Evolutionary conservation across 78 protist species (phyloP).

Genomic region (Polysphondylium violaceum): DNA sequence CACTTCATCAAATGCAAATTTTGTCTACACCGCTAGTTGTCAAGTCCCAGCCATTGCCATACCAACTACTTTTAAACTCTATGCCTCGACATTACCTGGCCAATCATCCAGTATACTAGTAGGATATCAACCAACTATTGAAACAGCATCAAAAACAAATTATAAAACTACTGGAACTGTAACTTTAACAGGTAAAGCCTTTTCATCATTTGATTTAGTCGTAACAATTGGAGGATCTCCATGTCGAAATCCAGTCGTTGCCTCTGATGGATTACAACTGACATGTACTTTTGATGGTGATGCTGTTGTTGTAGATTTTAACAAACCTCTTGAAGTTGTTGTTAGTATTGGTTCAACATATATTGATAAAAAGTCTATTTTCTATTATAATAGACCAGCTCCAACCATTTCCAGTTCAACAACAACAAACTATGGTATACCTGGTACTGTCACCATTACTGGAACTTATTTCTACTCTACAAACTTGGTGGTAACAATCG

Average conservation of each 20-base stretch:
- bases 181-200: not conserved
- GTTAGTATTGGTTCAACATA: not conserved
- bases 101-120: not conserved
- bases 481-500: not conserved
- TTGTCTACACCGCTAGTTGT: not conserved
- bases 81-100: not conserved
- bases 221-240: not conserved
- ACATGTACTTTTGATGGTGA: not conserved
- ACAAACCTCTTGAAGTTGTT: not conserved
- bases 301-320: not conserved
- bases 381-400: not conserved
- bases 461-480: not conserved
- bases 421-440: not conserved
- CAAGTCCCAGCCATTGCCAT: not conserved
- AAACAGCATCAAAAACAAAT: not conserved
- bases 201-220: not conserved
- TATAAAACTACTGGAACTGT: not conserved
- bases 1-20: not conserved
- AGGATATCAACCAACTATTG: not conserved
- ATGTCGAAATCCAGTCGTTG: not conserved
- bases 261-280: not conserved
- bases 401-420: not conserved
- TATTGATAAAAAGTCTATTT: not conserved
- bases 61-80: not conserved
- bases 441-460: not conserved